Evolutionary conservation across 1,284 basidiomycete species (phyloP), one percentile per base, ranked within the genome.

Genomic region (Chalciporus sp.): DNA sequence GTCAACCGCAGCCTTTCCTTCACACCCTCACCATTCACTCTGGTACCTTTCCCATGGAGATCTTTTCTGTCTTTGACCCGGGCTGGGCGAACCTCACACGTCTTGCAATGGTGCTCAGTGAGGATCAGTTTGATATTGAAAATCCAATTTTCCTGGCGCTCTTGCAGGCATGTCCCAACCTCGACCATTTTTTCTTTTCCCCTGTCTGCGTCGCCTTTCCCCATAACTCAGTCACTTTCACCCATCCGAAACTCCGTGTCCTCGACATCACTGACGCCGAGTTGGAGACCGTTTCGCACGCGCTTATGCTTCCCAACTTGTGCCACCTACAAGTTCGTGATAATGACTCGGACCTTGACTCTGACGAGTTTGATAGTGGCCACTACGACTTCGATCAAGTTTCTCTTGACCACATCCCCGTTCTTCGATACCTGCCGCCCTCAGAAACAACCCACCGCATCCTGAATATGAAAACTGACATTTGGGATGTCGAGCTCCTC

Each of bases 41-140:
- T 28, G 20, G 28, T 42, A 16, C 40, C 5, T 37, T 61, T 7
- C 1, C 23, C 7, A 51, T 44, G 17, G 11, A 51, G n/a, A 17
- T 1, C 31, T 6, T 63, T 33, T 29, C 49, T 2, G 17, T 9
- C 7, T 56, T 61, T 20, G 44, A 61, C 19, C 59, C 56, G 1
- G 59, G 59, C 7, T 61, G 59, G 59, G 31, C 43, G 28, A 37
- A 61, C 14, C 58, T 61, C 17, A 58, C 61, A 2, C 50, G 31
- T 3, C 31, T 61, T 14, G 39, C 29, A 7, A 35, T 61, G 29
- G 43, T 51, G 43, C 33, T 63, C n/a, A 9, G 7, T 17, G 4
- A 17, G 2, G n/a, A 7, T 8, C 35, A 17, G 3, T 2, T 23
- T 23, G 23, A 17, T 1, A 17, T 11, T 2, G 35, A 31, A 17